Evolutionary conservation across 2,329 filamentous ascomycete genomes (phyloP).

Genomic region (Fusarium mundagurra): DNA sequence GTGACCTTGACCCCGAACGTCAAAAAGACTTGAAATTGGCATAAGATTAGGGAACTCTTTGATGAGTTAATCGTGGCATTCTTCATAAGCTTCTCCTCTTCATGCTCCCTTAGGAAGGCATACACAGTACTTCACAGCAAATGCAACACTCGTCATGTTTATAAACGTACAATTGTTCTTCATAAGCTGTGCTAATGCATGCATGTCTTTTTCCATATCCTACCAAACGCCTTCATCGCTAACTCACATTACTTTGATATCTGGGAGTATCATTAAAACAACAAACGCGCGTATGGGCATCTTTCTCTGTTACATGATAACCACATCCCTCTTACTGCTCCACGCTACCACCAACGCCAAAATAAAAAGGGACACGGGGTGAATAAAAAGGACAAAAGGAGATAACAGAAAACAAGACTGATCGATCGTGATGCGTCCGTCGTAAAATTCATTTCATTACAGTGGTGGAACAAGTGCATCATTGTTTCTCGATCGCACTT

Average conservation of each 20-base stretch:
- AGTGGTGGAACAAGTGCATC: slow-evolving; percentile 25
- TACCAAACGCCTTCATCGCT: slow-evolving; percentile 36
- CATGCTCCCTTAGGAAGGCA: too few species aligned
- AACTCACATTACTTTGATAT: slow-evolving; percentile 17
- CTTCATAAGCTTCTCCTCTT: not conserved
- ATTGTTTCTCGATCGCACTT: slow-evolving; percentile 3
- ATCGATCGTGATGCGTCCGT: slow-evolving; percentile 31
- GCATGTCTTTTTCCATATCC: slow-evolving; percentile 24
- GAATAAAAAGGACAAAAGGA: not conserved
- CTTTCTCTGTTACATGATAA: slow-evolving; percentile 4
- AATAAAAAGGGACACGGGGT: slow-evolving; percentile 5
- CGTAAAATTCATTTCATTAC: slow-evolving; percentile 40
- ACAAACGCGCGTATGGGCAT: slow-evolving; percentile 6
- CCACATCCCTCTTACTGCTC: slow-evolving; percentile 15
- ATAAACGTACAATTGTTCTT: slow-evolving; percentile 12
- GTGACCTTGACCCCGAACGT: not conserved
- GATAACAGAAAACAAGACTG: not conserved
- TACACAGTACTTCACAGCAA: not conserved
- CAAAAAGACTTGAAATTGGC: not conserved
- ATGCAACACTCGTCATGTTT: not conserved
- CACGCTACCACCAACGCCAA: slow-evolving; percentile 42
- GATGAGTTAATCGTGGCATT: too few species aligned
- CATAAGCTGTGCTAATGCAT: slow-evolving; percentile 18
- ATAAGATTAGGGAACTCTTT: accelerated
- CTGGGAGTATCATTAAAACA: slow-evolving; percentile 8